Evolutionary conservation across 2,329 filamentous ascomycete genomes (phyloP).

Genomic region (Aspergillus unguis): DNA sequence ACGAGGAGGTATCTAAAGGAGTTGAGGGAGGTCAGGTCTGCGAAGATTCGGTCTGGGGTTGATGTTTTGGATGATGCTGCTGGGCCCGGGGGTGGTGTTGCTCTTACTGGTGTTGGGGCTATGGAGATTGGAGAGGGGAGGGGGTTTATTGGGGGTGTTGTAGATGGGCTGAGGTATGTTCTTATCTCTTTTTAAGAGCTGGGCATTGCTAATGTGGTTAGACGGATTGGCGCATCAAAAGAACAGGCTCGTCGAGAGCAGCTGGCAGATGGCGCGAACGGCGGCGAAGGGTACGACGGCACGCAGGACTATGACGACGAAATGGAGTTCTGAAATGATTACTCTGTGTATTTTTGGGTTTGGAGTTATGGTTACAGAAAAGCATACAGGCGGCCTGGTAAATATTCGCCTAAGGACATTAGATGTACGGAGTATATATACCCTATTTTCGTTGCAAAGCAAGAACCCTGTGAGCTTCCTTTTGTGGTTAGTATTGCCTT

Average conservation of each 20-base stretch:
- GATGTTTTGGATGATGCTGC: slow-evolving; percentile 60
- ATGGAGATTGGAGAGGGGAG: slow-evolving; percentile 90
- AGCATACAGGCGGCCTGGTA: slow-evolving; percentile 19
- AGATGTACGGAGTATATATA: slow-evolving; percentile 35
- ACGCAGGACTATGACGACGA: slow-evolving; percentile 56
- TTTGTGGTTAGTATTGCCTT: neutral
- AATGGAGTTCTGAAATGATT: slow-evolving; percentile 46
- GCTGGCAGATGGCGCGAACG: slow-evolving; percentile 63
- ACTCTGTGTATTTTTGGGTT: slow-evolving; percentile 18
- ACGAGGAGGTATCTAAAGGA: slow-evolving; percentile 75
- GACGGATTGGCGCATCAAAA: slow-evolving; percentile 75
- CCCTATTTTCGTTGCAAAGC: slow-evolving; percentile 20
- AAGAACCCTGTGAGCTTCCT: no score
- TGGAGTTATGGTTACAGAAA: slow-evolving; percentile 19
- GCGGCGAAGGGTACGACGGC: slow-evolving; percentile 38
- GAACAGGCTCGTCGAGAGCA: slow-evolving; percentile 75
- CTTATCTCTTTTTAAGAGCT: neutral
- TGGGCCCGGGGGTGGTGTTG: slow-evolving; percentile 60
- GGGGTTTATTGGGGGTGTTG: slow-evolving; percentile 77
- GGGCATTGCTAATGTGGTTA: slow-evolving; percentile 23
- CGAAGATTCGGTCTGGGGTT: slow-evolving; percentile 78
- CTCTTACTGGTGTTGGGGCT: slow-evolving; percentile 77
- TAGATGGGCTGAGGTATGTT: slow-evolving; percentile 70
- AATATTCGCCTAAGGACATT: slow-evolving; percentile 15
- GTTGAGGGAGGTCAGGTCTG: slow-evolving; percentile 79